Percentiles rank a stretch among this genome's conserved stretches.
Conservation (phyloP, 176 grass and related monocot species). For the Paspalum vaginatum region DNA sequence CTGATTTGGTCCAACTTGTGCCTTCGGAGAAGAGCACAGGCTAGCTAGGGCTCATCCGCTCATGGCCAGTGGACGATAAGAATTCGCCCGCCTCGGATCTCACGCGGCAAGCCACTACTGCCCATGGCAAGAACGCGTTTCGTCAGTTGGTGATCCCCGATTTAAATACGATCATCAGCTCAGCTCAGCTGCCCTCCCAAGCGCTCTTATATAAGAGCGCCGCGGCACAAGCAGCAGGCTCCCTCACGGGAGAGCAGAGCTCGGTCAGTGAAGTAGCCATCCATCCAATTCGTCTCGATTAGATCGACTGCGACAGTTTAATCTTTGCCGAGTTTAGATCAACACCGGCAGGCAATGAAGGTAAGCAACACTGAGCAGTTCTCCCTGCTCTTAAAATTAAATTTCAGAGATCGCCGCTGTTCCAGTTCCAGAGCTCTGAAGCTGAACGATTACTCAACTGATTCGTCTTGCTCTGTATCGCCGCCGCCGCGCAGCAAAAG, state of each 20-base stretch:
- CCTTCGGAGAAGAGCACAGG: background rate
- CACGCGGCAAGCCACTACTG: background rate
- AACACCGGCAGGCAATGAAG: slow-evolving; percentile 14
- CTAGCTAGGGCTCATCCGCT: too few relatives aligned
- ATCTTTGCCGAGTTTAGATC: background rate
- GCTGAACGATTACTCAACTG: background rate
- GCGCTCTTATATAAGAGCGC: background rate
- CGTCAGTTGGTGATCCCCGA: background rate
- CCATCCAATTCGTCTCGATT: background rate
- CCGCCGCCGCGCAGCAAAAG: slow-evolving; percentile 44
- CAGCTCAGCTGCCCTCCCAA: background rate
- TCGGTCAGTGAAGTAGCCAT: background rate
- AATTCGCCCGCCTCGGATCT: background rate
- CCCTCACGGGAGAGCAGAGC: background rate
- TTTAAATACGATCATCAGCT: background rate
- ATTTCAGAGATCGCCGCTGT: background rate
- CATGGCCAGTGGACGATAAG: background rate
- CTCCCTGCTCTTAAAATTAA: background rate
- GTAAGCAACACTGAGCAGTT: slow-evolving; percentile 2
- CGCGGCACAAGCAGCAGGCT: background rate
- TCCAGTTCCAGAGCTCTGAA: background rate
- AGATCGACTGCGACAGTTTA: background rate
- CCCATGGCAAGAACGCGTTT: background rate
- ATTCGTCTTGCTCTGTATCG: background rate
- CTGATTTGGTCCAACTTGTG: background rate